Evolutionary conservation across 768 basidiomycete species (phyloP).

Genomic region (Hirschioporus abietinus): DNA sequence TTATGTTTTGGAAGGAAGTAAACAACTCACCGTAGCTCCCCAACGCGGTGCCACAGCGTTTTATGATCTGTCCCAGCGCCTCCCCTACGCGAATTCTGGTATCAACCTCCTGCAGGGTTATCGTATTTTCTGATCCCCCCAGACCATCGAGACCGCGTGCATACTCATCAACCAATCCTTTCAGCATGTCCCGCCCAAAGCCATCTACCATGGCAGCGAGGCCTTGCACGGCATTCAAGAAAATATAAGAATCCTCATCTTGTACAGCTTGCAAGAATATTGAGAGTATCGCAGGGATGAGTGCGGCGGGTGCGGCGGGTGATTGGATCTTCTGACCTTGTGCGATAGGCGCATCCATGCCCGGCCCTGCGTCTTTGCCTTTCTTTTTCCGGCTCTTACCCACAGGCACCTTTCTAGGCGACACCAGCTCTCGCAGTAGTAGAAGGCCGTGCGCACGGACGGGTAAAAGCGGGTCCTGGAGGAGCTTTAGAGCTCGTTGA

Average conservation of each 20-base stretch:
- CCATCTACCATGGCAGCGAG: constrained; percentile 79
- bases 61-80: constrained; percentile 73
- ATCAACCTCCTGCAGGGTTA: constrained; percentile 65
- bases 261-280: constrained; percentile 82
- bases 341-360: not conserved
- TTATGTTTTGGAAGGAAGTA: not conserved
- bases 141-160: constrained; percentile 46
- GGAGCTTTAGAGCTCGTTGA: constrained; percentile 78
- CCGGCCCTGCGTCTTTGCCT: constrained; percentile 29
- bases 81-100: constrained; percentile 76
- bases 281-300: constrained; percentile 78
- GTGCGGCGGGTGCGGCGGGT: constrained; percentile 27
- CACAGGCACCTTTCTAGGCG: constrained; percentile 26
- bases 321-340: not conserved
- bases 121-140: constrained; percentile 27
- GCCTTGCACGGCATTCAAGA: constrained; percentile 88
- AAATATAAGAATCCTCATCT: constrained; percentile 95
- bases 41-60: constrained; percentile 64
- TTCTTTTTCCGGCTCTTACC: constrained; percentile 13
- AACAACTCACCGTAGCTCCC: constrained; percentile 54
- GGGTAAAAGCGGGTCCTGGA: constrained; percentile 89
- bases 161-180: constrained; percentile 64
- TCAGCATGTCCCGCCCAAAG: constrained; percentile 69
- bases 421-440: constrained; percentile 73
- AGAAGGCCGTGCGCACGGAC: constrained; percentile 91